These are phyloP conservation scores for Ceratocystis lukuohia DNA, from an alignment of 2,329 filamentous ascomycete genomes.

Conservation along the genomic window DNA sequence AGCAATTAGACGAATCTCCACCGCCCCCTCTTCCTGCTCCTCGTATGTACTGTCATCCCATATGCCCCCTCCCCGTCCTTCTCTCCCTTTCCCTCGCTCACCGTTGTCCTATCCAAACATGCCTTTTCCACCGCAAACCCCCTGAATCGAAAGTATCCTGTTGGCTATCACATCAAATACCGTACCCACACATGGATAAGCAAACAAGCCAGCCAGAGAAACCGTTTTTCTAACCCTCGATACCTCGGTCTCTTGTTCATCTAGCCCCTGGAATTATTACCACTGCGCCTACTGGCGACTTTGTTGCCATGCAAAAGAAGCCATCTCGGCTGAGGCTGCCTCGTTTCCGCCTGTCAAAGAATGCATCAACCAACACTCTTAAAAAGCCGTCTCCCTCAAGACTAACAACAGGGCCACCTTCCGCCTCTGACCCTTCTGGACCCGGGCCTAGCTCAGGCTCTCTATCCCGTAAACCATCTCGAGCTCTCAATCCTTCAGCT, in stretches of 20 bases:
- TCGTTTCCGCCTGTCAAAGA: constrained; percentile 39
- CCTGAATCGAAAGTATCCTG: constrained; percentile 1
- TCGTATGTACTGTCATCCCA: constrained; percentile 31
- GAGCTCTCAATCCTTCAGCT: constrained; percentile 13
- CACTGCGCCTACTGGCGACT: constrained; percentile 67
- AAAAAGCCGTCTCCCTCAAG: neutral
- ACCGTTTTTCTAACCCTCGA: neutral
- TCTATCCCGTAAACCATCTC: constrained; percentile 12
- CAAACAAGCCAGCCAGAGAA: neutral
- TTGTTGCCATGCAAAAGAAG: constrained; percentile 41
- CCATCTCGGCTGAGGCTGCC: constrained; percentile 42
- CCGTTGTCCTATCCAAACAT: neutral
- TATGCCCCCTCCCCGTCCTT: neutral
- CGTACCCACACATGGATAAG: neutral
- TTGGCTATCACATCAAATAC: neutral
- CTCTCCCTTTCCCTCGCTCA: neutral
- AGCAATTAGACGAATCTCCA: constrained; percentile 46
- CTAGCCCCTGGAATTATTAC: constrained; percentile 69
- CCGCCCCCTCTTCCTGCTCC: constrained; percentile 42
- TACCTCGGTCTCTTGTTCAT: constrained; percentile 10
- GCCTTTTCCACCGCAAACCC: neutral
- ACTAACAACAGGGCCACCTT: neutral
- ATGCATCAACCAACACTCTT: constrained; percentile 24
- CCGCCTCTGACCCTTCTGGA: constrained; percentile 1
- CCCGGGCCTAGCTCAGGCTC: constrained; percentile 14